Evolutionary conservation across 768 basidiomycete genomes (phyloP).

Genomic region (Russula vinacea): DNA sequence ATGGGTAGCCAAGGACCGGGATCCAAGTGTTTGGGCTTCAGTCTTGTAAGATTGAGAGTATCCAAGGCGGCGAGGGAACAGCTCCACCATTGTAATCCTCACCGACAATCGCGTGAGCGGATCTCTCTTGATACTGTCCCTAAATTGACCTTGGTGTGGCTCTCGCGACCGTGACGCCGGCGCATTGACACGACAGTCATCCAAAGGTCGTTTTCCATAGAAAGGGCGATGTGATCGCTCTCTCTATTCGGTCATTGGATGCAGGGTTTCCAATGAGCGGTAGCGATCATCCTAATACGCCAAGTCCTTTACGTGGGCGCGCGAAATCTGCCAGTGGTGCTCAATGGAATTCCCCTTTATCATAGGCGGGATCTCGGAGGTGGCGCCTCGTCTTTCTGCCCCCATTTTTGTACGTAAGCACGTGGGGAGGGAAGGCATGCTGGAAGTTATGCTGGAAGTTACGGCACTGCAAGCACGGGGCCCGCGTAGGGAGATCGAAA

Average conservation of each 20-base stretch:
- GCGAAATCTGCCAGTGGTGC: neutral
- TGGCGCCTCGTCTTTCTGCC: neutral
- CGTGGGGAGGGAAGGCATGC: neutral
- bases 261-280: neutral
- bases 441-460: neutral
- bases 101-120: conserved; percentile 12
- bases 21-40: neutral
- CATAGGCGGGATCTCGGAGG: neutral
- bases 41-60: conserved; percentile 8
- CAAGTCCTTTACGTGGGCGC: neutral
- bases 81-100: neutral
- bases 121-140: neutral
- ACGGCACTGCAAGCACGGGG: neutral
- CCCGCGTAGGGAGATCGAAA: neutral
- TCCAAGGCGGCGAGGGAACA: conserved; percentile 16
- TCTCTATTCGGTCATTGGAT: neutral
- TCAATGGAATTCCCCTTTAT: neutral
- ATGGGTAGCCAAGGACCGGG: conserved; percentile 16
- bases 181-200: conserved; percentile 1
- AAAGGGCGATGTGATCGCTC: conserved; percentile 8
- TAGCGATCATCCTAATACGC: neutral
- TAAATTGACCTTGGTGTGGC: conserved; percentile 6
- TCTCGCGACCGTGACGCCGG: neutral
- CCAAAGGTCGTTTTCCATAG: neutral
- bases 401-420: neutral